phyloP scores from a whole-genome alignment of 2,329 filamentous ascomycete species.

The Sporothrix pseudoabietina region DNA sequence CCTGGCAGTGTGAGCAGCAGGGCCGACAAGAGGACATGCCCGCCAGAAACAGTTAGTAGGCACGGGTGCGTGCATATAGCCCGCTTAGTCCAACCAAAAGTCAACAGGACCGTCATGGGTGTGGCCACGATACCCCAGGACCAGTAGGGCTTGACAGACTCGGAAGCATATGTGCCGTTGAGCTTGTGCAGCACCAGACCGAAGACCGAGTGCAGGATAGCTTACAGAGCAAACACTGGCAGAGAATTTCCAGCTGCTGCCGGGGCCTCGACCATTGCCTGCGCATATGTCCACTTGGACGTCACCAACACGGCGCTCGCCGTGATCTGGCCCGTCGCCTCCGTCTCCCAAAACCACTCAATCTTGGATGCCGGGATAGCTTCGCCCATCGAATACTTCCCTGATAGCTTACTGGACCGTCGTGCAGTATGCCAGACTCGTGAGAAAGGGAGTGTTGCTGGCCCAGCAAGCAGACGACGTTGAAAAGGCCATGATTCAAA shows the following conservation, averaged over 20 bases:
- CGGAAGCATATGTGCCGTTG: not conserved
- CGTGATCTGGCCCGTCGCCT: conserved; percentile 3
- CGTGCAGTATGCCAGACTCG: conserved; percentile 8
- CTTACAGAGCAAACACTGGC: conserved; percentile 48
- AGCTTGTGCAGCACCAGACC: conserved; percentile 43
- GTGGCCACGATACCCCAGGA: conserved; percentile 15
- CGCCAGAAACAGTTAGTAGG: conserved; percentile 17
- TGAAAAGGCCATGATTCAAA: not conserved
- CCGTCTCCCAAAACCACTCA: conserved; percentile 14
- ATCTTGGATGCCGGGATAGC: not conserved
- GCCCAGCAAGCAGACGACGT: conserved; percentile 3
- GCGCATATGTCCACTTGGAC: not conserved
- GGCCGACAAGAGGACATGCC: conserved; percentile 26
- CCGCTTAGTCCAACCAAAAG: not conserved
- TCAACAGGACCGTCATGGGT: not conserved
- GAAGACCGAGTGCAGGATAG: conserved; percentile 50
- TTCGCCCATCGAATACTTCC: not conserved
- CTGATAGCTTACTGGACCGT: not conserved
- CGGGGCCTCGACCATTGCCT: not conserved
- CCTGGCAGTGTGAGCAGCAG: not conserved
- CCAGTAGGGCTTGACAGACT: conserved; percentile 15
- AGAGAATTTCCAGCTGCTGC: not conserved
- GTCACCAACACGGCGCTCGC: not conserved
- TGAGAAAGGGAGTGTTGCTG: not conserved
- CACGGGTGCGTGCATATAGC: not conserved